Evolutionary conservation across 1,139 yeast species (phyloP).

Genomic region (Kodamaea alishanica): DNA sequence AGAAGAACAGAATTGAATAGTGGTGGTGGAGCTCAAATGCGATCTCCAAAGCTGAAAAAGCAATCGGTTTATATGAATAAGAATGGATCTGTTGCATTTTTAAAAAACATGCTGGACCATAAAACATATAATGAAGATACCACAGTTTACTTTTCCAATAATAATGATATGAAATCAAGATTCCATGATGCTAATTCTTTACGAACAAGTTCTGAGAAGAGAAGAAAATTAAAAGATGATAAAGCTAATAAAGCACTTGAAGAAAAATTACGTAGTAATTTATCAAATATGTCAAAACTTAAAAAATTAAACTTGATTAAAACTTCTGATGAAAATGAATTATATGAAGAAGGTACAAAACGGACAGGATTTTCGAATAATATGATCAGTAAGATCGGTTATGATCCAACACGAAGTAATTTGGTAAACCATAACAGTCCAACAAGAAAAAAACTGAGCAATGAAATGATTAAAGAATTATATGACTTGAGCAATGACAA

Average conservation of each 20-base stretch:
- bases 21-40: conserved; percentile 50
- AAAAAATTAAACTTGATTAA: conserved; percentile 17
- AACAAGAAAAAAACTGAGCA: conserved; percentile 12
- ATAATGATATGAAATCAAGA: conserved; percentile 29
- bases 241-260: conserved; percentile 35
- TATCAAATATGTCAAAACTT: conserved; percentile 15
- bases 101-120: conserved; percentile 3
- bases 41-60: conserved; percentile 30
- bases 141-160: conserved; percentile 13
- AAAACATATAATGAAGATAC: conserved; percentile 27
- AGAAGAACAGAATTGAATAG: conserved; percentile 75
- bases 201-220: conserved; percentile 32
- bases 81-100: conserved; percentile 11
- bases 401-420: conserved; percentile 43
- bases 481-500: conserved; percentile 21
- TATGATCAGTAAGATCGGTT: conserved; percentile 44
- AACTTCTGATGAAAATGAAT: conserved; percentile 19
- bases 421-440: conserved; percentile 10
- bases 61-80: conserved; percentile 21
- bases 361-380: conserved; percentile 32
- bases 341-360: conserved; percentile 6
- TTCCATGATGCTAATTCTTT: conserved; percentile 47
- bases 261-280: conserved; percentile 21
- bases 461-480: conserved; percentile 21
- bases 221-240: conserved; percentile 30